phyloP scores from a whole-genome alignment of 2,329 filamentous ascomycete genomes.

The Ophiostoma quercus region DNA sequence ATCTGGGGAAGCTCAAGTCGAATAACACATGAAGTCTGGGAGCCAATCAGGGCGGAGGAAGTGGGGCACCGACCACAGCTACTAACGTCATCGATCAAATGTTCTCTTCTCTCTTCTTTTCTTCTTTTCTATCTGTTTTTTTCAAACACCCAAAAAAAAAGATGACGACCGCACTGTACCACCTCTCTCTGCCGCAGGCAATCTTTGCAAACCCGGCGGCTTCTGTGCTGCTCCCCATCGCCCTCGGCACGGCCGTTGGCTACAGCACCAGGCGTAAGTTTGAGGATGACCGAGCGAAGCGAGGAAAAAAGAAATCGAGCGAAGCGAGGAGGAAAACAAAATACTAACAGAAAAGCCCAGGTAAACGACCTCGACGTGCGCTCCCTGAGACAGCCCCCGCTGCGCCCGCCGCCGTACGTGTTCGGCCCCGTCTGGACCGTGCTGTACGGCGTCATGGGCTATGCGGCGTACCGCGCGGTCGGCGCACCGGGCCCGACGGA shows the following conservation, averaged over 20 bases:
- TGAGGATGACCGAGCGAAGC: no score
- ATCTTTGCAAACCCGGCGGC: slow-evolving; percentile 67
- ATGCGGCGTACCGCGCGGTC: slow-evolving; percentile 75
- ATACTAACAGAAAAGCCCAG: slow-evolving; percentile 19
- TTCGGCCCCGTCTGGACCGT: slow-evolving; percentile 63
- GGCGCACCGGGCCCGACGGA: slow-evolving; percentile 56
- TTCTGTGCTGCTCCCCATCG: slow-evolving; percentile 70
- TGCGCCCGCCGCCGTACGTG: slow-evolving; percentile 54
- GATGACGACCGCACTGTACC: slow-evolving; percentile 60
- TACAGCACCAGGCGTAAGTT: slow-evolving; percentile 59
- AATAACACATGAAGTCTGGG: neutral
- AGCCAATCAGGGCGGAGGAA: neutral
- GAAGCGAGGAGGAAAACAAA: neutral
- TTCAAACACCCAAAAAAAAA: neutral
- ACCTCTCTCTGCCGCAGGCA: slow-evolving; percentile 64
- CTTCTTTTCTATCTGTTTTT: neutral
- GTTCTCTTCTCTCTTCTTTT: neutral
- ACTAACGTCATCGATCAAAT: slow-evolving; percentile 3
- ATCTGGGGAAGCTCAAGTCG: neutral
- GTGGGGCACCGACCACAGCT: neutral
- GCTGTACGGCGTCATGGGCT: slow-evolving; percentile 78
- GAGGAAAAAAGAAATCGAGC: neutral
- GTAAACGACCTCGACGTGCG: slow-evolving; percentile 18
- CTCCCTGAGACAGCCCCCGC: slow-evolving; percentile 59
- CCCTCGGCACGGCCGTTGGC: slow-evolving; percentile 67